Evolutionary conservation across 768 basidiomycete species (phyloP), one percentile per base, ranked within the genome.

Genomic region (Suillus lakei): DNA sequence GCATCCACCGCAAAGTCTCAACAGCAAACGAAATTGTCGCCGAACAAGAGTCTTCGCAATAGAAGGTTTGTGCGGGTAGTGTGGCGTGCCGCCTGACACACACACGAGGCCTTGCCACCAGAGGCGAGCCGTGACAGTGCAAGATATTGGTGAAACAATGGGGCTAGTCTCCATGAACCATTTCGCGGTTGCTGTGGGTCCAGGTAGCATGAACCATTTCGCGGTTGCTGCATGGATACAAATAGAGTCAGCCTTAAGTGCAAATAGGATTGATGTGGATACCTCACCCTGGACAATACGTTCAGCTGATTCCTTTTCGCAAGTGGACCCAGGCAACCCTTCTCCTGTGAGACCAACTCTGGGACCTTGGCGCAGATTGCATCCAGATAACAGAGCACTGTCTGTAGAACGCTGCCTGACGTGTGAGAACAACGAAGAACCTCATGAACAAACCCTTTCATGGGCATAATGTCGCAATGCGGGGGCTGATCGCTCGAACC

Each of bases 371-470:
- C 73, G 5, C 92, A 88, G 23, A 94, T 84, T 3, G 91, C 92
- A 75, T 95, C 93, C 15, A 96, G 80, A 73, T 96, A 96, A 73
- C 95, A 94, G 0, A 95, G 79, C 0, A 93, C 95, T 0, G 93
- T 91, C 74, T 96, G 94, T 10, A 97, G 83, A 4, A 95, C 91
- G 53, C 85, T 87, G 53, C 90, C 91, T 5, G 92, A 91, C 0
- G 93, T 95, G 54, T 92, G 86, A 13, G 93, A 95, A 39, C 94
- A 89, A 60, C 92, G 86, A n/a, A 96, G 83, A 9, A 96, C 91
- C 78, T 97, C 94, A 73, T 93, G 91, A 32, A 97, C 92, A 70
- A 96, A 96, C 8, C 84, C 82, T 68, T 86, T 89, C 67, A 93
- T 84, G 7, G 91, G 88, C 9, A 86, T 79, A 18, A 87, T 74